Evolutionary conservation across 768 basidiomycete genomes (phyloP).

Genomic region (Kondoa subrosea): DNA sequence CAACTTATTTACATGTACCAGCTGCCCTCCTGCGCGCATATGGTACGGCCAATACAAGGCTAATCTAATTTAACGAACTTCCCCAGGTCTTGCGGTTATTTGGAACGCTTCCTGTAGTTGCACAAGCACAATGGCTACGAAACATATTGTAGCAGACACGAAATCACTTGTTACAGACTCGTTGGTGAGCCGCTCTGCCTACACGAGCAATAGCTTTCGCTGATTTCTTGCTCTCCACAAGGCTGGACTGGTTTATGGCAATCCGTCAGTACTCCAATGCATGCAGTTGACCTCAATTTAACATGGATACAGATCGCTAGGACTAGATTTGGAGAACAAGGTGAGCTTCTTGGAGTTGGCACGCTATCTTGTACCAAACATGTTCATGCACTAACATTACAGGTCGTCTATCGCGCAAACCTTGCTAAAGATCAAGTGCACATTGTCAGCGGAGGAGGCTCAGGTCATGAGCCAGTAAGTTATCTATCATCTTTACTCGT

Average conservation of each 20-base stretch:
- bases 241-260: background rate
- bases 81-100: too few relatives aligned
- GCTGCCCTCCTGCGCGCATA: too few relatives aligned
- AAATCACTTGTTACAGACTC: background rate
- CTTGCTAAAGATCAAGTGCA: background rate
- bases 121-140: background rate
- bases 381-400: too few relatives aligned
- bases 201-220: background rate
- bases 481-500: constrained; percentile 1
- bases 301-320: background rate
- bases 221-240: background rate
- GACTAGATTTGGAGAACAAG: background rate
- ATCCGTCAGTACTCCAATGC: background rate
- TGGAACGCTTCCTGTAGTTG: background rate
- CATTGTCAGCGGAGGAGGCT: constrained; percentile 14
- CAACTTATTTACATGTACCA: too few relatives aligned
- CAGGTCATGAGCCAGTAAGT: constrained; percentile 11
- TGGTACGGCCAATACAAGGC: too few relatives aligned
- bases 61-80: too few relatives aligned
- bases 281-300: background rate
- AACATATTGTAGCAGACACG: background rate
- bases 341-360: background rate
- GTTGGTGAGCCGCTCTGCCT: background rate
- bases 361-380: background rate
- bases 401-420: background rate